phyloP scores from a whole-genome alignment of 805 yeast species.

The Nakazawaea laoshanensis region DNA sequence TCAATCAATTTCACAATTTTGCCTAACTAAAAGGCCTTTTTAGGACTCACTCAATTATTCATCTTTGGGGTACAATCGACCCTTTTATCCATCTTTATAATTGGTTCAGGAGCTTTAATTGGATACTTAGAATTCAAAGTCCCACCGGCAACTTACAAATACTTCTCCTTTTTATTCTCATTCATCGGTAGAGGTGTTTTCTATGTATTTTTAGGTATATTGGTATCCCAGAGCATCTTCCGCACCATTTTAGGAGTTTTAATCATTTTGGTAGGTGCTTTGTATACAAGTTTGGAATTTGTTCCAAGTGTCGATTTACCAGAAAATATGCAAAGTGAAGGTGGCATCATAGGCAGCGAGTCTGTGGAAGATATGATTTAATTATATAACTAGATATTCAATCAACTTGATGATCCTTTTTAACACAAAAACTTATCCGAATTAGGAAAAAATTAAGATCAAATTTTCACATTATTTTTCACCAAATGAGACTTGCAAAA shows the following conservation, averaged over 20 bases:
- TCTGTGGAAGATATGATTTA: conserved; percentile 19
- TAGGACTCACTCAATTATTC: conserved; percentile 42
- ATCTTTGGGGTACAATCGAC: conserved; percentile 29
- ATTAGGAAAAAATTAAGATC: too few species aligned
- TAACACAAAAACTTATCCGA: too few species aligned
- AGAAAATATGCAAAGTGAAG: conserved; percentile 62
- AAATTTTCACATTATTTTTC: too few species aligned
- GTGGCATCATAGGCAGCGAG: conserved; percentile 22
- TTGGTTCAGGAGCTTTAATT: conserved; percentile 45
- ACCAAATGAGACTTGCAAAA: conserved; percentile 13
- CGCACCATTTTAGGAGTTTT: conserved; percentile 51
- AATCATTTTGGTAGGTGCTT: conserved; percentile 52
- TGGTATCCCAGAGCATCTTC: conserved; percentile 40
- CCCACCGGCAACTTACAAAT: conserved; percentile 55
- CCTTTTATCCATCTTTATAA: conserved; percentile 49
- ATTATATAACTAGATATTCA: too few species aligned
- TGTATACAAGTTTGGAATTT: conserved; percentile 55
- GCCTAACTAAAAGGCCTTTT: conserved; percentile 24
- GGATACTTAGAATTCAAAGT: conserved; percentile 37
- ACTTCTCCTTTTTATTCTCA: conserved; percentile 60
- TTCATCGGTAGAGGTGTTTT: conserved; percentile 69
- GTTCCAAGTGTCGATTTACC: conserved; percentile 74
- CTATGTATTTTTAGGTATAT: conserved; percentile 40
- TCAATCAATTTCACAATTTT: background rate
- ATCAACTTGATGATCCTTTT: too few species aligned